Percentiles rank a stretch among this genome's conserved stretches.
These are phyloP conservation scores for Cordia subcordata DNA, from an alignment of 257 asterid genomes.

Conservation along the genomic window DNA sequence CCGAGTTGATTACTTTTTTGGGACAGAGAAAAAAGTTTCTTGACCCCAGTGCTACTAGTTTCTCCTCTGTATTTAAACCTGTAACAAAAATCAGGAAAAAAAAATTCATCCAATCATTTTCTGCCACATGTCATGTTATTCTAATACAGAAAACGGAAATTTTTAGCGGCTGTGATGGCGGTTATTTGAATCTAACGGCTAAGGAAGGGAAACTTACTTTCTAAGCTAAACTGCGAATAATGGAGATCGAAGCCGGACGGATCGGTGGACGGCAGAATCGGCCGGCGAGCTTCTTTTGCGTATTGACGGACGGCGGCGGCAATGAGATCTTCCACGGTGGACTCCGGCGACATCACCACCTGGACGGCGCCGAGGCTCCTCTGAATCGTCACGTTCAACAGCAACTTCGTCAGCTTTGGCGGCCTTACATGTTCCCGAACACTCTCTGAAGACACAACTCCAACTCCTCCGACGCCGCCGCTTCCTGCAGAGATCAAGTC, in stretches of 20 bases:
- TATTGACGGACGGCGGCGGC: constrained; percentile 63
- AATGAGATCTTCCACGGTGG: constrained; percentile 70
- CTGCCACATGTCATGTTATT: background rate
- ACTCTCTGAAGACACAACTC: background rate
- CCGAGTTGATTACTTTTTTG: constrained; percentile 5
- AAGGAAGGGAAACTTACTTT: constrained; percentile 42
- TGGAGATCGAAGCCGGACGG: constrained; percentile 64
- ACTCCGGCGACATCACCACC: constrained; percentile 61
- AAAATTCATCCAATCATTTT: background rate
- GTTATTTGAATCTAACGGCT: constrained; percentile 1
- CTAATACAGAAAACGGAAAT: background rate
- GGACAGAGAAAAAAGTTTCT: constrained; percentile 76
- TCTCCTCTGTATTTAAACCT: constrained; percentile 71
- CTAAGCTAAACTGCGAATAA: constrained; percentile 87
- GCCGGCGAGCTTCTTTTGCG: constrained; percentile 64
- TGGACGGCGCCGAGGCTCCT: constrained; percentile 79
- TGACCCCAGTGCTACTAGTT: constrained; percentile 60
- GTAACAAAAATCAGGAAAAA: background rate
- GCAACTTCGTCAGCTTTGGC: constrained; percentile 57
- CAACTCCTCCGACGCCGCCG: background rate
- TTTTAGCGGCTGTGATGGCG: constrained; percentile 4
- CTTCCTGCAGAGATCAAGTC: constrained; percentile 29
- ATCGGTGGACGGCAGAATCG: constrained; percentile 27
- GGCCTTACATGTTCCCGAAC: constrained; percentile 10
- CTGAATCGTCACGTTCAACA: constrained; percentile 72